Base-by-base conservation (phyloP, 177 flowering plant species). In the Tripterygium wilfordii region DNA sequence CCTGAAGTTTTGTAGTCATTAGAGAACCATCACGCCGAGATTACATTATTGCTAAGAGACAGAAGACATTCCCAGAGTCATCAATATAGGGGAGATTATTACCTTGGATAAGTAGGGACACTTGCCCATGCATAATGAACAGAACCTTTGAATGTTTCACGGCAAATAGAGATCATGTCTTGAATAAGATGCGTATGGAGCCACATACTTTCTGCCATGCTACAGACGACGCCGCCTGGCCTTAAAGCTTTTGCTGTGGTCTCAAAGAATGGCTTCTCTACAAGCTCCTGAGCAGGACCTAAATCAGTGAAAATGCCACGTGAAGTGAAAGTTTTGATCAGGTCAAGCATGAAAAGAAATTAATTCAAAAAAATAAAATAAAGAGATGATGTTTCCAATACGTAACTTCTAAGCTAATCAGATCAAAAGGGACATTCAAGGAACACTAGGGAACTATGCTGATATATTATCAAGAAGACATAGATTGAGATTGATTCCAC, bases 31-130 rank as follows among this genome's bases (percentile, higher is more conserved):
- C 13, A 13, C 16, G 16, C 3, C 4, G 5, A 45, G 47, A 23
- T 40, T 16, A 2, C 29, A 2, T 5, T 23, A 16, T 48, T 35
- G 38, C 17, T 4, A 5, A 28, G 31, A 36, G 2, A 4, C 16
- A 36, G 1, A 36, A 16, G 40, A 36, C 20, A 16, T 6, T n/a
- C 9, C n/a, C 42, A 23, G 33, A 33, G 14, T 9, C 17, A 13
- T n/a, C n/a, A 15, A 35, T 3, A 35, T 15, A 35, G 4, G 14
- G 14, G 4, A 3, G 3, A 45, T 17, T 28, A 53, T 26, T 69
- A 88, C 98, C 99, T 92, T 27, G 99, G 97, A 63, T 89, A 89
- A 39, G 99, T 86, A 19, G 99, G 99, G 38, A 92, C 99, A 63
- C 77, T 88, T 31, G 97, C 62, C 99, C 99, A 92, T 32, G 97